A percentile compares a stretch with the other conserved stretches of the same genome.
Conservation (phyloP, 192 early-diverging fungal species). For the Coemansia biformis region DNA sequence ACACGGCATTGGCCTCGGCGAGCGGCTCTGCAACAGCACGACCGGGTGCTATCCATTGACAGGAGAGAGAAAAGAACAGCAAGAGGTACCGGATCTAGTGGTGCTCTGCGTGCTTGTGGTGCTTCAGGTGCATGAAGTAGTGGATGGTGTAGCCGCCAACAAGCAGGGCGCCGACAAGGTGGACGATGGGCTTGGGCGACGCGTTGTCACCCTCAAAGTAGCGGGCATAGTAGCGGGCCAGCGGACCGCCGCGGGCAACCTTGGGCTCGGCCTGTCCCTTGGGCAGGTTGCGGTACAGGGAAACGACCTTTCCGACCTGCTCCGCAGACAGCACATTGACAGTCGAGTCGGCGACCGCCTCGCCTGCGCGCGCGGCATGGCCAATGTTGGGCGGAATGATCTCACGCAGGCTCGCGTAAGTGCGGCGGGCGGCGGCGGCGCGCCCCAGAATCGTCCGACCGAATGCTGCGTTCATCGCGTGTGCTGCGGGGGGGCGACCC, state of each 20-base stretch:
- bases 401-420: slow-evolving; percentile 49
- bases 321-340: slow-evolving; percentile 47
- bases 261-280: slow-evolving; percentile 57
- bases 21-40: too few species aligned
- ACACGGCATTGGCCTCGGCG: too few species aligned
- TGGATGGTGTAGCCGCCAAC: slow-evolving; percentile 64
- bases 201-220: slow-evolving; percentile 72
- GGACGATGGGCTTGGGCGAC: slow-evolving; percentile 58
- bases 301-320: slow-evolving; percentile 62
- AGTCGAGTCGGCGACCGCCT: slow-evolving; percentile 45
- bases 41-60: neutral
- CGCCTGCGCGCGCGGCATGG: slow-evolving; percentile 54
- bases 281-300: slow-evolving; percentile 70
- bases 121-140: slow-evolving; percentile 73
- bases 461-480: slow-evolving; percentile 39
- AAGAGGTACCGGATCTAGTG: slow-evolving; percentile 56
- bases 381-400: slow-evolving; percentile 72
- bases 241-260: slow-evolving; percentile 53
- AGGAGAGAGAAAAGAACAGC: neutral
- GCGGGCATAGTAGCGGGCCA: slow-evolving; percentile 61
- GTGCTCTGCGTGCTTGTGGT: slow-evolving; percentile 80
- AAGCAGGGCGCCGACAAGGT: slow-evolving; percentile 58
- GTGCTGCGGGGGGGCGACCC: too few species aligned
- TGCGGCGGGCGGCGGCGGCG: slow-evolving; percentile 24
- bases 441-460: slow-evolving; percentile 37